A percentile compares a stretch with the other conserved stretches of the same genome.
Evolutionary conservation across 1,284 basidiomycete genomes (phyloP).

Genomic region (Thecaphora thlaspeos): DNA sequence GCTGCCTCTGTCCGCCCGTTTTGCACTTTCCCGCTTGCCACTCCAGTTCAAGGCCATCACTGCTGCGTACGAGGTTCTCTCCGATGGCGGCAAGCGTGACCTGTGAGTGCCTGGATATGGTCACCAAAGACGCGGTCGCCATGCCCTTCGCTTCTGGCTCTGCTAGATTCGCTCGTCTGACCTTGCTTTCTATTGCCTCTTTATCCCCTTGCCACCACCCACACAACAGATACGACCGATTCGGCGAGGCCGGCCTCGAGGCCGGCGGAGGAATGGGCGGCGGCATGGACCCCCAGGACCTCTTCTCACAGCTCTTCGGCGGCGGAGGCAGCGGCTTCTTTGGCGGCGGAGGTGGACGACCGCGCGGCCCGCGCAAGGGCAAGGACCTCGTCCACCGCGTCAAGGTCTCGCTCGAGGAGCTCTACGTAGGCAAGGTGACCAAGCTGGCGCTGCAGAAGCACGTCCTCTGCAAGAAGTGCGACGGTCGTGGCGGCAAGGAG

Average conservation of each 20-base stretch:
- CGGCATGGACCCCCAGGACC: constrained; percentile 95
- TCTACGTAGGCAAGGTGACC: constrained; percentile 97
- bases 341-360: constrained; percentile 66
- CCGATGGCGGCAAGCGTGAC: constrained; percentile 73
- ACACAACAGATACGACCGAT: constrained; percentile 74
- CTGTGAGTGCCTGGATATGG: no score
- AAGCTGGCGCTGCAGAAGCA: constrained; percentile 97
- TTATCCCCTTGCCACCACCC: constrained; percentile 28
- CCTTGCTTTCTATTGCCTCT: background rate
- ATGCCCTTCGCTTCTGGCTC: no score
- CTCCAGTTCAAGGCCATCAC: constrained; percentile 90
- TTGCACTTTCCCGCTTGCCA: background rate
- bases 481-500: constrained; percentile 95
- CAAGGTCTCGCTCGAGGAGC: constrained; percentile 90
- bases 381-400: constrained; percentile 98
- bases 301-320: constrained; percentile 95
- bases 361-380: constrained; percentile 85
- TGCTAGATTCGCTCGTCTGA: no score
- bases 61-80: constrained; percentile 92
- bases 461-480: constrained; percentile 87
- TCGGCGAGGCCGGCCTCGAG: constrained; percentile 87
- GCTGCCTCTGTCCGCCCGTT: background rate
- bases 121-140: no score
- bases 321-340: constrained; percentile 66
- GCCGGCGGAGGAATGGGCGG: constrained; percentile 67